phyloP scores from a whole-genome alignment of 768 basidiomycete species.

The Psilocybe cyanescens region DNA sequence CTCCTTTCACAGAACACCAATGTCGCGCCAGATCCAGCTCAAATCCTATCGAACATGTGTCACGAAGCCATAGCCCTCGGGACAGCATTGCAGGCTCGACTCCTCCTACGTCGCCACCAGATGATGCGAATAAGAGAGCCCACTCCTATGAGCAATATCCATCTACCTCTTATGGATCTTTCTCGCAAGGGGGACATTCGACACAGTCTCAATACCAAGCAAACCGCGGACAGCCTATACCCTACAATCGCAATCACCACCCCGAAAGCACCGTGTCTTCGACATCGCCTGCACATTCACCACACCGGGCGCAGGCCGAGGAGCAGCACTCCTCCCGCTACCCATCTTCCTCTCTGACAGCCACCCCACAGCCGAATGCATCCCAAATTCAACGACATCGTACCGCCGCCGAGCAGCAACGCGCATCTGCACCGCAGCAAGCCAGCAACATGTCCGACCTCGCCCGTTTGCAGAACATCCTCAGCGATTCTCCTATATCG shows the following conservation, averaged over 20 bases:
- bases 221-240: background rate
- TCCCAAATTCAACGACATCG: background rate
- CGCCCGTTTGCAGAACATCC: constrained; percentile 46
- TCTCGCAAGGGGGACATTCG: background rate
- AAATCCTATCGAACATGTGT: constrained; percentile 21
- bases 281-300: background rate
- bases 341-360: background rate
- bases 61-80: constrained; percentile 22
- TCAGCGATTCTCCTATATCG: constrained; percentile 42
- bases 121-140: background rate
- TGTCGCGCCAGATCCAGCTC: constrained; percentile 34
- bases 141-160: background rate
- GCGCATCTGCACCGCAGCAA: constrained; percentile 8
- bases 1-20: constrained; percentile 21
- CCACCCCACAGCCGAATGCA: background rate
- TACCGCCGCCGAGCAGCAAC: constrained; percentile 11
- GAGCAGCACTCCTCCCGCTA: background rate
- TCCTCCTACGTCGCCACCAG: constrained; percentile 15
- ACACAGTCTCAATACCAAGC: background rate
- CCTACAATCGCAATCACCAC: background rate
- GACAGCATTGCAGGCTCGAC: constrained; percentile 22
- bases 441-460: constrained; percentile 34
- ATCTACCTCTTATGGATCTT: too few relatives aligned
- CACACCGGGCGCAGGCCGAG: background rate
- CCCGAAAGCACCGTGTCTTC: background rate